Evolutionary conservation across 2,329 filamentous ascomycete species (phyloP).

Genomic region (Penicillium sp.): DNA sequence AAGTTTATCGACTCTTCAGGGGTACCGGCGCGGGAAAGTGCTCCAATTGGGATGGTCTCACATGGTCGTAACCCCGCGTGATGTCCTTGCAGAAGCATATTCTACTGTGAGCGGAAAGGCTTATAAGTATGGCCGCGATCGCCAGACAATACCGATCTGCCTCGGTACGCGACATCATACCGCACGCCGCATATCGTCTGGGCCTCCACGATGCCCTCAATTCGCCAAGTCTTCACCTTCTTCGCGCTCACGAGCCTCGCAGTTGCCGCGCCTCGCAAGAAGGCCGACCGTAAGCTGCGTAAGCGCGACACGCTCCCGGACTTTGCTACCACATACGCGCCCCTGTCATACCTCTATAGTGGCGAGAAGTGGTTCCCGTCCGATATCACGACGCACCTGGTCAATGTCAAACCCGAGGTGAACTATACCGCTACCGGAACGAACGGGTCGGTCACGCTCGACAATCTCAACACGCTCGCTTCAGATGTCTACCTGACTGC

Average conservation of each 20-base stretch:
- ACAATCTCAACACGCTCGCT: neutral
- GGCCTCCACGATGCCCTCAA: neutral
- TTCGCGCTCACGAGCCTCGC: neutral
- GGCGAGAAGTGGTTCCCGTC: constrained; percentile 3
- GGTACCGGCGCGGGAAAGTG: neutral
- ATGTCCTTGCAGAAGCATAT: neutral
- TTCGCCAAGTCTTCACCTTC: neutral
- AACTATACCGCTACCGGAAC: neutral
- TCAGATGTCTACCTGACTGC: constrained; percentile 6
- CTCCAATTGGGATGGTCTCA: neutral
- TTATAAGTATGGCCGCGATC: neutral
- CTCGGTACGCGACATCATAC: neutral
- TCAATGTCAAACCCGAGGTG: constrained; percentile 3
- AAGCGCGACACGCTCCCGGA: constrained; percentile 2
- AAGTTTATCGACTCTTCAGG: neutral
- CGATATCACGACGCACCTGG: constrained; percentile 1
- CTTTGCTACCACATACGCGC: constrained; percentile 4
- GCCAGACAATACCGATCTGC: neutral
- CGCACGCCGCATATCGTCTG: neutral
- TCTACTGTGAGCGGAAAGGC: neutral
- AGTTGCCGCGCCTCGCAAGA: neutral
- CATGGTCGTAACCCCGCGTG: neutral
- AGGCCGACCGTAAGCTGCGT: neutral
- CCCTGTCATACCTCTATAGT: constrained; percentile 3
- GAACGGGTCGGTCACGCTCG: constrained; percentile 4